These are phyloP conservation scores for Apostasia shenzhenica DNA, from an alignment of 106 monocot species.

Conservation along the genomic window DNA sequence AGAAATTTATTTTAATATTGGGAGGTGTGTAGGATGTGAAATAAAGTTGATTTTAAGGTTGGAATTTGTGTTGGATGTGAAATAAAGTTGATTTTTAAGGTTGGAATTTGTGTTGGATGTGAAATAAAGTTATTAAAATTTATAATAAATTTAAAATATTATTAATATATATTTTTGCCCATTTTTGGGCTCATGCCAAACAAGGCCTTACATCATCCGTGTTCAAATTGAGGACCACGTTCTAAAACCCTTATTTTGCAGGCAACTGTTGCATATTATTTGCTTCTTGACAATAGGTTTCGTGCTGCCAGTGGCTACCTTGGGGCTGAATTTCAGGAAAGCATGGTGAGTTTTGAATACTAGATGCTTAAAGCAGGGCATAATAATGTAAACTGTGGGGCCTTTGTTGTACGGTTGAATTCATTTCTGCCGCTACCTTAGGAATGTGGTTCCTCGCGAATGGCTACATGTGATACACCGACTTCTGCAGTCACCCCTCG, in stretches of 20 bases:
- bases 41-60: too few species aligned
- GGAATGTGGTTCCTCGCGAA: slow-evolving; percentile 36
- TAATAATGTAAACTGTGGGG: too few species aligned
- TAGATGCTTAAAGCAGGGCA: background rate
- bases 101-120: too few species aligned
- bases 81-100: too few species aligned
- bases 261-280: slow-evolving; percentile 87
- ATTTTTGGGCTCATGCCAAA: too few species aligned
- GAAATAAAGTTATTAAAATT: too few species aligned
- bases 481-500: slow-evolving; percentile 21
- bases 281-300: slow-evolving; percentile 72
- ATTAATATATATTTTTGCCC: too few species aligned
- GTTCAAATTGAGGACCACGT: slow-evolving; percentile 6
- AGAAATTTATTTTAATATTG: too few species aligned
- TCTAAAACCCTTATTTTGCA: slow-evolving; percentile 11
- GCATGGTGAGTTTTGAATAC: slow-evolving; percentile 39
- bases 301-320: slow-evolving; percentile 63
- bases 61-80: too few species aligned
- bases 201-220: background rate
- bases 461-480: slow-evolving; percentile 26
- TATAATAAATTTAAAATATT: too few species aligned
- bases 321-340: slow-evolving; percentile 75
- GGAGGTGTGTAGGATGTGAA: too few species aligned
- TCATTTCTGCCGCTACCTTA: slow-evolving; percentile 13
- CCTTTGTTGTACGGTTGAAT: background rate